A percentile compares a stretch with the other conserved stretches of the same genome.
phyloP scores from a whole-genome alignment of 106 monocot species.

The Dactylorhiza incarnata region DNA sequence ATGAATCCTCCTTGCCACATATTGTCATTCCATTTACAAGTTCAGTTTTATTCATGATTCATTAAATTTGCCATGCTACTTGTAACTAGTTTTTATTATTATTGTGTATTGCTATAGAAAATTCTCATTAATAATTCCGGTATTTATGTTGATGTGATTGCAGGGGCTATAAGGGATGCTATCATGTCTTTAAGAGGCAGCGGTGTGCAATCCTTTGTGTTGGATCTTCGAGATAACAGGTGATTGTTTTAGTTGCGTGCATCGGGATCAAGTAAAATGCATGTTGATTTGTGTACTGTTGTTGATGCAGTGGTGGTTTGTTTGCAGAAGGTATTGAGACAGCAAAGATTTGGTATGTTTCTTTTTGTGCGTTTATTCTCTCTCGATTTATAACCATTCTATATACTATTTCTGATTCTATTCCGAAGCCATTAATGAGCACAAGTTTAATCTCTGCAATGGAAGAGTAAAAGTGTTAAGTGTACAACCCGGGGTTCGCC shows the following conservation, averaged over 20 bases:
- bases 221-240: constrained; percentile 97
- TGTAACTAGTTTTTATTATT: not conserved
- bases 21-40: too few species aligned
- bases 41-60: too few species aligned
- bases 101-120: not conserved
- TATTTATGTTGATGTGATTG: constrained; percentile 1
- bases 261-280: not conserved
- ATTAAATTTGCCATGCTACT: too few species aligned
- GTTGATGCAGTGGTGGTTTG: constrained; percentile 84
- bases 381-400: not conserved
- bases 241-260: constrained; percentile 11
- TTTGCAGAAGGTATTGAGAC: constrained; percentile 98
- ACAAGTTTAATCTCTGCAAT: not conserved
- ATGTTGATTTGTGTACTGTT: constrained; percentile 5
- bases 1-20: too few species aligned
- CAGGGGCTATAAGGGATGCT: constrained; percentile 88
- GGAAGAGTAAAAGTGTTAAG: too few species aligned
- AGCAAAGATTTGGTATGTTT: constrained; percentile 89
- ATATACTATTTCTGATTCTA: not conserved
- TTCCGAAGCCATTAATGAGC: not conserved
- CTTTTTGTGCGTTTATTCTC: not conserved
- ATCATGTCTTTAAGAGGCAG: constrained; percentile 65
- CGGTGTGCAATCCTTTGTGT: constrained; percentile 82
- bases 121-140: not conserved
- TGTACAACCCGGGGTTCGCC: too few species aligned